phyloP scores from a whole-genome alignment of 1,284 basidiomycete genomes.

The Puccinia horiana region DNA sequence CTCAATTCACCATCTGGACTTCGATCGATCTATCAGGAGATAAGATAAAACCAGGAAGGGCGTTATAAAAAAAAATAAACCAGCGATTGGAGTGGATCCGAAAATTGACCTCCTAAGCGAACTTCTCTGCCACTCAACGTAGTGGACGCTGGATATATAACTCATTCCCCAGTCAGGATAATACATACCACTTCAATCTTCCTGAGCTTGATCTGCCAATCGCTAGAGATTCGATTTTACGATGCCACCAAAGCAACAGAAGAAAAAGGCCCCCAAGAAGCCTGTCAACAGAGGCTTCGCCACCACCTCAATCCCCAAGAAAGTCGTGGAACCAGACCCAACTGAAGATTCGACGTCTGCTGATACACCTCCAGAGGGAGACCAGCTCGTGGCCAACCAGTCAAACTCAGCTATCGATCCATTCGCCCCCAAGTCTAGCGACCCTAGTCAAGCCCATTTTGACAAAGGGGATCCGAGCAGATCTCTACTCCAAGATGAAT shows the following conservation, averaged over 20 bases:
- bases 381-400: constrained; percentile 45
- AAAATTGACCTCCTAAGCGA: neutral
- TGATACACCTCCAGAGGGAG: constrained; percentile 52
- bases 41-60: neutral
- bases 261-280: constrained; percentile 48
- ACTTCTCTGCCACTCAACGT: neutral
- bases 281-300: constrained; percentile 69
- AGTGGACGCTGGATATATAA: neutral
- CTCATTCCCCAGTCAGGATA: neutral
- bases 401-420: constrained; percentile 28
- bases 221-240: neutral
- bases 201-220: neutral
- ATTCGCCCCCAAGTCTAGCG: constrained; percentile 48
- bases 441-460: constrained; percentile 13
- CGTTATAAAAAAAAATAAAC: neutral
- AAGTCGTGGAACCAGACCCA: constrained; percentile 63
- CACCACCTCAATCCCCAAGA: constrained; percentile 85
- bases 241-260: constrained; percentile 46
- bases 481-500: constrained; percentile 44
- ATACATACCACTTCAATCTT: neutral
- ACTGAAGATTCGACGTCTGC: constrained; percentile 35
- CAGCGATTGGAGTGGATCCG: neutral
- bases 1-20: neutral
- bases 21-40: neutral
- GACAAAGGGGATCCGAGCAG: neutral